Evolutionary conservation across 441 rosid species (phyloP).

Genomic region (Euphorbia corollata): DNA sequence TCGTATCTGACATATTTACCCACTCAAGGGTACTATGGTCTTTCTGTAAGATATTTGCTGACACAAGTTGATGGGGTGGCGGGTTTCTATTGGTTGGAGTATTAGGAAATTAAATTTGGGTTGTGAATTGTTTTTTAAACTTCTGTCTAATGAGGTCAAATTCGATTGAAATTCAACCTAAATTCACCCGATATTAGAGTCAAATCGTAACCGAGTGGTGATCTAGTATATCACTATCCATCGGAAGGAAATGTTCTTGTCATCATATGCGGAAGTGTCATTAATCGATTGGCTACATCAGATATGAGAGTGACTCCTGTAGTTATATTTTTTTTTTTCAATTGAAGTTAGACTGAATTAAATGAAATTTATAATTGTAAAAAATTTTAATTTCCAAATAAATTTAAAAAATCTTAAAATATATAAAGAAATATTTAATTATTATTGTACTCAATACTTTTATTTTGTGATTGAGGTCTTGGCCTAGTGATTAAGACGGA

Average conservation of each 20-base stretch:
- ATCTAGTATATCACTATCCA: neutral
- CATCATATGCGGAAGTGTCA: neutral
- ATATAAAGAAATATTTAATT: too few species aligned
- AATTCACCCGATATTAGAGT: constrained; percentile 11
- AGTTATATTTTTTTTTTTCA: too few species aligned
- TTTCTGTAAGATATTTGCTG: too few species aligned
- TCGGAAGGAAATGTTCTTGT: neutral
- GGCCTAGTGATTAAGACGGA: too few species aligned
- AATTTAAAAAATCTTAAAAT: too few species aligned
- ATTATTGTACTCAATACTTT: too few species aligned
- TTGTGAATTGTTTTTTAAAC: neutral
- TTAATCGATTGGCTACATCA: neutral
- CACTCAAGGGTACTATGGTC: neutral
- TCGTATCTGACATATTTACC: constrained; percentile 8
- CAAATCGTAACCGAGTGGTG: neutral
- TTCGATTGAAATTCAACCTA: constrained; percentile 10
- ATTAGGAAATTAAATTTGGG: neutral
- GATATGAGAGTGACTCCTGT: too few species aligned
- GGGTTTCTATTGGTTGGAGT: neutral
- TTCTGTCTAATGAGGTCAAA: constrained; percentile 9
- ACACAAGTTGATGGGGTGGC: neutral
- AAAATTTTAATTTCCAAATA: too few species aligned
- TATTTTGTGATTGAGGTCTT: too few species aligned
- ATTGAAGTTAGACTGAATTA: too few species aligned
- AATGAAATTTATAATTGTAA: too few species aligned